phyloP scores from a whole-genome alignment of 2,329 filamentous ascomycete genomes.

The Penicillium italicum region DNA sequence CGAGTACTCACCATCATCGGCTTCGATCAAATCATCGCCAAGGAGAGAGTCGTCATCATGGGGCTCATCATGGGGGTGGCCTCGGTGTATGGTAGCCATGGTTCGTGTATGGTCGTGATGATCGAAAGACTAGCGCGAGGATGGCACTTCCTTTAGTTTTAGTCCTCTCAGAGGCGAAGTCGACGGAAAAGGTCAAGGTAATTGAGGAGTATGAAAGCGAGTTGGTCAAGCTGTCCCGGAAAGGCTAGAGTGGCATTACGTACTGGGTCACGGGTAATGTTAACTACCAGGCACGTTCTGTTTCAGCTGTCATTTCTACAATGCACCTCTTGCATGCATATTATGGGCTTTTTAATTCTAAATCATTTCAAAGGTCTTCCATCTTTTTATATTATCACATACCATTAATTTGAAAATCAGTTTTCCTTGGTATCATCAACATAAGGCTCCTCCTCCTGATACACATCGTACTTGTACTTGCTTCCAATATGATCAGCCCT shows the following conservation, averaged over 20 bases:
- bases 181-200: conserved; percentile 5
- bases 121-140: conserved; percentile 8
- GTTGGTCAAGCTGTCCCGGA: conserved; percentile 29
- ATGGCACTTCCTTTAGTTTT: conserved; percentile 11
- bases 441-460: conserved; percentile 51
- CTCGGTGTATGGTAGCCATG: conserved; percentile 41
- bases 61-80: conserved; percentile 56
- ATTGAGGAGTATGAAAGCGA: conserved; percentile 13
- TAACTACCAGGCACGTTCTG: conserved; percentile 7
- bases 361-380: background rate
- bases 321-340: background rate
- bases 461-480: conserved; percentile 60
- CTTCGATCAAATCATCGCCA: conserved; percentile 72
- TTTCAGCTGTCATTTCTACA: background rate
- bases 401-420: background rate
- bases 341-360: background rate
- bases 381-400: background rate
- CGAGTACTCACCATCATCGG: conserved; percentile 63
- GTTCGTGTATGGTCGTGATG: conserved; percentile 11
- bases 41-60: conserved; percentile 59
- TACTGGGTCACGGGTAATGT: conserved; percentile 22
- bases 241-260: conserved; percentile 43
- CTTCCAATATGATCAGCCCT: conserved; percentile 58
- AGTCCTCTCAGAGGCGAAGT: conserved; percentile 3
- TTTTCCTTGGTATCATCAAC: conserved; percentile 9